Conservation (phyloP, 2,329 filamentous ascomycete species). For the Atkinsonella texensis region DNA sequence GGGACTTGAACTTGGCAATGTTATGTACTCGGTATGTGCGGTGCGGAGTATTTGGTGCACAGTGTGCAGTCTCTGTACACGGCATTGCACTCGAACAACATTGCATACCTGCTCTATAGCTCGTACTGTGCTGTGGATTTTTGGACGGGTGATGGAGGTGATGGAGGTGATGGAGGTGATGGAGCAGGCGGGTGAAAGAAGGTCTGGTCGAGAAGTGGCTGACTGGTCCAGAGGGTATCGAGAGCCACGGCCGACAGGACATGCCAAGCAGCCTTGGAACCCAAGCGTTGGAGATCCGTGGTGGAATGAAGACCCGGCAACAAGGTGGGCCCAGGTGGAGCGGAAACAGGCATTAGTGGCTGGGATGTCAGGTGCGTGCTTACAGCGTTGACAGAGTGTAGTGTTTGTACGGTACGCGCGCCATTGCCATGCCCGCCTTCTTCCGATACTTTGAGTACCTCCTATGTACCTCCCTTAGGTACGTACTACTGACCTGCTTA, state of each 20-base stretch:
- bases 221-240: not conserved
- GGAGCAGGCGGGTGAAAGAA: not conserved
- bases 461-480: no score
- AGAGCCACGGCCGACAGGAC: not conserved
- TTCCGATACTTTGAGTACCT: no score
- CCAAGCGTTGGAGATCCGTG: not conserved
- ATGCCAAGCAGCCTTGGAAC: not conserved
- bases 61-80: not conserved
- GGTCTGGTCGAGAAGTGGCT: not conserved
- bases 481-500: no score
- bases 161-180: no score
- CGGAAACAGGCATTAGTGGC: not conserved
- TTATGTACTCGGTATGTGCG: no score
- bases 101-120: not conserved
- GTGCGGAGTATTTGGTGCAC: no score
- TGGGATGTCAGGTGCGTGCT: not conserved
- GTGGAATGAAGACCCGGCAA: constrained; percentile 2
- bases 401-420: not conserved
- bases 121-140: constrained; percentile 1
- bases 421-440: not conserved
- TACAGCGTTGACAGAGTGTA: not conserved
- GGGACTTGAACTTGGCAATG: not conserved
- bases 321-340: not conserved
- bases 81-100: not conserved
- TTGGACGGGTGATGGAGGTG: not conserved